phyloP scores from a whole-genome alignment of 768 basidiomycete genomes.

The Sistotremastrum suecicum region DNA sequence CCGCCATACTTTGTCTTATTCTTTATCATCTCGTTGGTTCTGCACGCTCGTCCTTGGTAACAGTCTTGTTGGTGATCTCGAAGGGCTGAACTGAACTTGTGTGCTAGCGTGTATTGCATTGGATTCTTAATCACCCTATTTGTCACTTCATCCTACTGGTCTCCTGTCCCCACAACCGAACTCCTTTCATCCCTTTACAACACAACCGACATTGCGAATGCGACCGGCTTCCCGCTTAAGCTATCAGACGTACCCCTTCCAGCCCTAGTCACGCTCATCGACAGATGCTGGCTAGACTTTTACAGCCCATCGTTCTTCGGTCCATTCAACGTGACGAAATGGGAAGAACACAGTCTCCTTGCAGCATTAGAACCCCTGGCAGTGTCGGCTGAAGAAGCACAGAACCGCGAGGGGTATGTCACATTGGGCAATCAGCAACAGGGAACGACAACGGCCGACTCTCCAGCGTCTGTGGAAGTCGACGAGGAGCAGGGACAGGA shows the following conservation, averaged over 20 bases:
- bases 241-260: conserved; percentile 28
- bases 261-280: conserved; percentile 46
- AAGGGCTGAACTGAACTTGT: not conserved
- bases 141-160: conserved; percentile 83
- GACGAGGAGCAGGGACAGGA: not conserved
- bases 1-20: conserved; percentile 67
- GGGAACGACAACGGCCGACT: conserved; percentile 7
- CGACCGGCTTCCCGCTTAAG: conserved; percentile 33
- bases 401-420: conserved; percentile 17
- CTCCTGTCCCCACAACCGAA: conserved; percentile 54
- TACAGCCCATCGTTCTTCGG: conserved; percentile 51
- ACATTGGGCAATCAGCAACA: conserved; percentile 22
- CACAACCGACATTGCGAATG: conserved; percentile 60
- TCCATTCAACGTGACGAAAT: conserved; percentile 60
- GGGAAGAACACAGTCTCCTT: conserved; percentile 53
- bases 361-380: no score
- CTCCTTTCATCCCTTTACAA: conserved; percentile 57
- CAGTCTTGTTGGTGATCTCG: conserved; percentile 12
- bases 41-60: conserved; percentile 79
- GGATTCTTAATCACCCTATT: conserved; percentile 71
- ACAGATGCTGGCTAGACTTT: conserved; percentile 82
- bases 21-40: conserved; percentile 60
- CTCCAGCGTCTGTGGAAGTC: not conserved
- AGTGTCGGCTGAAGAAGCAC: no score
- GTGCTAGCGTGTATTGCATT: conserved; percentile 70